Percentiles rank a stretch among this genome's conserved stretches.
Evolutionary conservation across 805 yeast genomes (phyloP).

Genomic region (Zygotorulaspora florentina): DNA sequence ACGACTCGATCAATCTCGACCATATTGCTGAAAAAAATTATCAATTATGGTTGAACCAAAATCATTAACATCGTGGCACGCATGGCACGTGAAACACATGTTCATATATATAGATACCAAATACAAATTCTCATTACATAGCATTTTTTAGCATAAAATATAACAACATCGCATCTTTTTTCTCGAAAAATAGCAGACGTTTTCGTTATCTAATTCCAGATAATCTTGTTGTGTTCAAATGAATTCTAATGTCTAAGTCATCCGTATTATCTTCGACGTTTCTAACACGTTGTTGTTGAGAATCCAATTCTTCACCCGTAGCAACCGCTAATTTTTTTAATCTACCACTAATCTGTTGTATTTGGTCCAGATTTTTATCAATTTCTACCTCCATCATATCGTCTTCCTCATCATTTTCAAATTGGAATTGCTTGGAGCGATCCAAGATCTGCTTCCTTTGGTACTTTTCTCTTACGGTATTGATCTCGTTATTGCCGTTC

Average conservation of each 20-base stretch:
- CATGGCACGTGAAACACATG: conserved; percentile 3
- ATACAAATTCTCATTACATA: neutral
- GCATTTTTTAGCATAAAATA: conserved; percentile 2
- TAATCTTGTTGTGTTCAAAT: conserved; percentile 66
- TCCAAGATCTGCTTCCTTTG: conserved; percentile 37
- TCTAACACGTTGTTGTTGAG: conserved; percentile 70
- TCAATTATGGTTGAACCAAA: conserved; percentile 29
- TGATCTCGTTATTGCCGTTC: conserved; percentile 41
- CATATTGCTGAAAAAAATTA: conserved; percentile 32
- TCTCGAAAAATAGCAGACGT: neutral
- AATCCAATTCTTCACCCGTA: conserved; percentile 70
- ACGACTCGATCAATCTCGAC: conserved; percentile 13
- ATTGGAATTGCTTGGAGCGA: conserved; percentile 67
- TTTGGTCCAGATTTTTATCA: conserved; percentile 76
- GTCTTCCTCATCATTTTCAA: conserved; percentile 89
- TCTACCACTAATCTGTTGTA: conserved; percentile 61
- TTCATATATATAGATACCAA: conserved; percentile 9
- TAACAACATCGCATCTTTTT: neutral
- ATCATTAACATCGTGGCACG: conserved; percentile 4
- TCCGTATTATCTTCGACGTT: conserved; percentile 82
- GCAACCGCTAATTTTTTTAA: conserved; percentile 68
- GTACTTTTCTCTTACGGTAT: conserved; percentile 34
- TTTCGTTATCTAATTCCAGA: conserved; percentile 40
- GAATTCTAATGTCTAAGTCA: conserved; percentile 76
- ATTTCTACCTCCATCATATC: conserved; percentile 88